A percentile compares a stretch with the other conserved stretches of the same genome.
phyloP scores from a whole-genome alignment of 2,329 filamentous ascomycete species.

The Aureobasidium sp. region DNA sequence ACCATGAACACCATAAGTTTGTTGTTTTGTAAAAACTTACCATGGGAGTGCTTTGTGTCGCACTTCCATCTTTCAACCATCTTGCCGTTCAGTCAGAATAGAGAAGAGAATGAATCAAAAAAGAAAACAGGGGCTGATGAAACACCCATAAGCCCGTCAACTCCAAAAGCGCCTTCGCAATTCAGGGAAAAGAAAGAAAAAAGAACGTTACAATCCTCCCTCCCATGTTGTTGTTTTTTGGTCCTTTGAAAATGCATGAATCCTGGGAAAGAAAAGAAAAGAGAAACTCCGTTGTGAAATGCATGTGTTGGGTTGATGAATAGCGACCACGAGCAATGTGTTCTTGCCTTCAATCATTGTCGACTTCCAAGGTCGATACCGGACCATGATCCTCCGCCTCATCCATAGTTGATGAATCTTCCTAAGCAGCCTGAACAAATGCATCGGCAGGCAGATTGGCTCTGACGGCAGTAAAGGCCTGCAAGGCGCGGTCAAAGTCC shows the following conservation, averaged over 20 bases:
- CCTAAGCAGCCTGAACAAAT: conserved; percentile 23
- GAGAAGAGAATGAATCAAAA: background rate
- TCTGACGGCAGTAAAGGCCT: conserved; percentile 68
- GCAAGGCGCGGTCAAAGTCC: conserved; percentile 68
- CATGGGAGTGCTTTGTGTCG: background rate
- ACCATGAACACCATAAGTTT: background rate
- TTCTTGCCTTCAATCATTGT: background rate
- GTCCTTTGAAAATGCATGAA: conserved; percentile 6
- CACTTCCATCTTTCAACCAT: background rate
- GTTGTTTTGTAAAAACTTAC: background rate
- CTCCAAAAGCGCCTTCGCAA: conserved; percentile 6
- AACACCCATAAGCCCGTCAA: background rate
- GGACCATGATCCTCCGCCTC: background rate
- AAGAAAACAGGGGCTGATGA: background rate
- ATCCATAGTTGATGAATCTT: conserved; percentile 2
- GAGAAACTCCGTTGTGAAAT: background rate
- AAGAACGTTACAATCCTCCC: background rate
- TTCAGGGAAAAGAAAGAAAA: background rate
- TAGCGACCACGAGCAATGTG: background rate
- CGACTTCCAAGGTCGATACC: background rate
- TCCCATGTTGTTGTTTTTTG: conserved; percentile 3
- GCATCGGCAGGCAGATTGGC: conserved; percentile 40
- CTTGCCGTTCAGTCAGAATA: background rate
- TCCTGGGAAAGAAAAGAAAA: background rate
- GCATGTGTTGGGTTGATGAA: background rate